Evolutionary conservation across 192 early-diverging fungal species (phyloP).

Genomic region (Backusella tarrabulga): DNA sequence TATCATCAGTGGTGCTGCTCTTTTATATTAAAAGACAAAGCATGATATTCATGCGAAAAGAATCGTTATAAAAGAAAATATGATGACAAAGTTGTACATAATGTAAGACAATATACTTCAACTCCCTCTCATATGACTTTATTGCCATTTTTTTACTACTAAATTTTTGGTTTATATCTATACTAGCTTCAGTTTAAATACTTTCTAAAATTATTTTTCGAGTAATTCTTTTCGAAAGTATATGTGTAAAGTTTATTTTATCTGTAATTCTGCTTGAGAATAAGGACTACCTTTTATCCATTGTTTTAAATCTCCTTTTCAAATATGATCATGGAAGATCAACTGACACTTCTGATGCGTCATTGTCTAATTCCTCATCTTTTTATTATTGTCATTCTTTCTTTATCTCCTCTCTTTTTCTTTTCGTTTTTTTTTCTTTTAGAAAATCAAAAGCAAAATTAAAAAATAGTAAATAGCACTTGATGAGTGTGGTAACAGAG

Average conservation of each 20-base stretch:
- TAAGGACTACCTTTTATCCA: neutral
- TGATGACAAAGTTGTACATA: neutral
- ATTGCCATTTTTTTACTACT: neutral
- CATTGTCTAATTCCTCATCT: neutral
- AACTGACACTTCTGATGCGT: conserved; percentile 2
- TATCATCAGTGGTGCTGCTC: neutral
- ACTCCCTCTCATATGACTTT: neutral
- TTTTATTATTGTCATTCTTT: neutral
- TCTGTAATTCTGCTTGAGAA: neutral
- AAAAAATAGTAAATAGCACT: neutral
- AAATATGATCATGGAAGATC: conserved; percentile 2
- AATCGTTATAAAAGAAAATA: neutral
- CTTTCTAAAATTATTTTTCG: neutral
- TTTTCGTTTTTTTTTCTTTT: neutral
- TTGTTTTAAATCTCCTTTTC: neutral
- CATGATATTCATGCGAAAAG: neutral
- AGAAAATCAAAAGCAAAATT: neutral
- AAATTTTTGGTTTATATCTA: neutral
- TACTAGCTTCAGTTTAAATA: neutral
- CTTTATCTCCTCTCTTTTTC: neutral
- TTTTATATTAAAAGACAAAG: neutral
- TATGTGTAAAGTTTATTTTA: neutral
- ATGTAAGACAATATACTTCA: neutral
- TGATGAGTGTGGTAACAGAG: neutral
- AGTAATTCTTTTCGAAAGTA: neutral